Conservation (phyloP, 306 rosid species). For the Vigna nakashimae region DNA sequence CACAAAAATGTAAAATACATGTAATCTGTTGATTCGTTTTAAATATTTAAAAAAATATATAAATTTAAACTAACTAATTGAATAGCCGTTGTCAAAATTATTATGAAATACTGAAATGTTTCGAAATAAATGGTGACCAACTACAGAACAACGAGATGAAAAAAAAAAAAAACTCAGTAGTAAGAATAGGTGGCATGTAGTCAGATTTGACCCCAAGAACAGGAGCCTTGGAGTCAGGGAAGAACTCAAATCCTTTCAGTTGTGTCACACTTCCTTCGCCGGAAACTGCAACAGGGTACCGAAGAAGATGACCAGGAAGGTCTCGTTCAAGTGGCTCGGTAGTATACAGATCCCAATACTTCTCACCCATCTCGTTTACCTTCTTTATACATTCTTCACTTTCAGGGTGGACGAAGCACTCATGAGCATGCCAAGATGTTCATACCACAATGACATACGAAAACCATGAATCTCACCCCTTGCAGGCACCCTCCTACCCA, state of each 20-base stretch:
- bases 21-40: too few species aligned
- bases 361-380: not conserved
- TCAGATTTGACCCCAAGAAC: constrained; percentile 48
- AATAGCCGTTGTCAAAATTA: too few species aligned
- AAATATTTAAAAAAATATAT: too few species aligned
- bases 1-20: too few species aligned
- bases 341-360: constrained; percentile 3
- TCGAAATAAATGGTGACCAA: too few species aligned
- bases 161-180: constrained; percentile 38
- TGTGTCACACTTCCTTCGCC: constrained; percentile 49
- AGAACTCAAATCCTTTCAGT: constrained; percentile 28
- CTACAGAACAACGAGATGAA: too few species aligned
- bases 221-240: too few species aligned
- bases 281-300: constrained; percentile 51
- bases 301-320: constrained; percentile 61
- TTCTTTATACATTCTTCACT: constrained; percentile 55
- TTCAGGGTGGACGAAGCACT: constrained; percentile 55
- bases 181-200: constrained; percentile 63
- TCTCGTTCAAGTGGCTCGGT: constrained; percentile 43
- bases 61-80: too few species aligned
- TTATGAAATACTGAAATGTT: too few species aligned
- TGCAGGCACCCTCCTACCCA: constrained; percentile 52
- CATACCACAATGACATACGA: constrained; percentile 71
- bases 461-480: constrained; percentile 70
- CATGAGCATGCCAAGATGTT: constrained; percentile 67